A percentile compares a stretch with the other conserved stretches of the same genome.
Evolutionary conservation across 139 green algal species (phyloP).

Genomic region (Haematococcus lacustris): DNA sequence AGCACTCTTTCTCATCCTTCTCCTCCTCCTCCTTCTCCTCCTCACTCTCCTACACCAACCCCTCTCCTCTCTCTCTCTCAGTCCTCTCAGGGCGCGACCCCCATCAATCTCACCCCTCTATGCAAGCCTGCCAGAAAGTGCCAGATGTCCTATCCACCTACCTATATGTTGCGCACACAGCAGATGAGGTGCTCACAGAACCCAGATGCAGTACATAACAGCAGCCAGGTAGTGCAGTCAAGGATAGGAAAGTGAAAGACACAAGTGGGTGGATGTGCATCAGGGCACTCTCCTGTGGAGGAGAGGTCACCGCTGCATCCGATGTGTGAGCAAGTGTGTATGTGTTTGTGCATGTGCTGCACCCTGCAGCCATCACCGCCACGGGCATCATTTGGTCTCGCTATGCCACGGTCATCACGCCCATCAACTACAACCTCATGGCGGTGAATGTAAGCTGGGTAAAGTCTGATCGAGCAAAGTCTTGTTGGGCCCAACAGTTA

Average conservation of each 20-base stretch:
- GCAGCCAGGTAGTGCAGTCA: not conserved
- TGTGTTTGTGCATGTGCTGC: slow-evolving; percentile 2
- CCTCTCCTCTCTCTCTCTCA: no score
- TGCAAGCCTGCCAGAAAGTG: not conserved
- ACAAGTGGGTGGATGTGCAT: not conserved
- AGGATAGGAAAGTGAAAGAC: not conserved
- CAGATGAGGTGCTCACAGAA: not conserved
- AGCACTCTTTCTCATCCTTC: no score
- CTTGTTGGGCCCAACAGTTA: no score
- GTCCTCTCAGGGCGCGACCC: no score
- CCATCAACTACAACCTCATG: slow-evolving; percentile 94
- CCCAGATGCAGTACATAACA: not conserved
- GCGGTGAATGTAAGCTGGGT: slow-evolving; percentile 64
- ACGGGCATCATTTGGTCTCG: slow-evolving; percentile 91
- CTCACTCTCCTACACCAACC: no score
- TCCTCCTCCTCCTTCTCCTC: no score
- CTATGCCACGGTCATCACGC: slow-evolving; percentile 90
- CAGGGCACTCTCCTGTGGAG: not conserved
- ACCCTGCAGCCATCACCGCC: slow-evolving; percentile 57
- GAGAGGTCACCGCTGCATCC: not conserved
- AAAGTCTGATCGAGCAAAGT: no score
- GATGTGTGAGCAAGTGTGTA: not conserved
- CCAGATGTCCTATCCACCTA: not conserved
- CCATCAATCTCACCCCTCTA: not conserved
- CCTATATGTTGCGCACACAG: not conserved